Evolutionary conservation across 257 asterid species (phyloP).

Genomic region (Echites panduratus): DNA sequence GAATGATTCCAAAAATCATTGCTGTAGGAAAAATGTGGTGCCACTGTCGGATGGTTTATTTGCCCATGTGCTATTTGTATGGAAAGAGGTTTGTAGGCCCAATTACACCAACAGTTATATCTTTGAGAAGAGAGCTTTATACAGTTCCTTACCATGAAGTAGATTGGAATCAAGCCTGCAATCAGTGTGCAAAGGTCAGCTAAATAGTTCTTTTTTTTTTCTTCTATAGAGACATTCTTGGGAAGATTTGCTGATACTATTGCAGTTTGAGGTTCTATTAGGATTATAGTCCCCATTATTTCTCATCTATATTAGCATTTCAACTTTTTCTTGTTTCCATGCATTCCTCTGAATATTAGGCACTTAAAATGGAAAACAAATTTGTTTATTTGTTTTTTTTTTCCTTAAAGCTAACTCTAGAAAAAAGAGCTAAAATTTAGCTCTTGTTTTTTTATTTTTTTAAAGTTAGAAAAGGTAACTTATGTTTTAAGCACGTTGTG

Average conservation of each 20-base stretch:
- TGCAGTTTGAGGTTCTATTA: not conserved
- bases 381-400: no score
- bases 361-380: no score
- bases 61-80: conserved; percentile 91
- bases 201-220: conserved; percentile 2
- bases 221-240: not conserved
- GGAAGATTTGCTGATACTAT: conserved; percentile 2
- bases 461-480: no score
- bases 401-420: no score
- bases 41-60: conserved; percentile 98
- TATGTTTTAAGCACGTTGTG: no score
- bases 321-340: not conserved
- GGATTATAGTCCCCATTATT: conserved; percentile 2
- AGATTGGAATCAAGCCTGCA: conserved; percentile 84
- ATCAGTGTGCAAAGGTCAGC: conserved; percentile 91
- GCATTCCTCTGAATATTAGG: not conserved
- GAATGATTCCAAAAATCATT: conserved; percentile 1
- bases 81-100: conserved; percentile 94
- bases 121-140: conserved; percentile 84
- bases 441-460: no score
- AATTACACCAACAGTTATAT: conserved; percentile 79
- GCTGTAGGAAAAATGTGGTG: conserved; percentile 99
- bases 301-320: not conserved
- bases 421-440: no score
- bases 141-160: conserved; percentile 80